A percentile compares a stretch with the other conserved stretches of the same genome.
Conservation (phyloP, 306 rosid species). For the Comarum palustre region DNA sequence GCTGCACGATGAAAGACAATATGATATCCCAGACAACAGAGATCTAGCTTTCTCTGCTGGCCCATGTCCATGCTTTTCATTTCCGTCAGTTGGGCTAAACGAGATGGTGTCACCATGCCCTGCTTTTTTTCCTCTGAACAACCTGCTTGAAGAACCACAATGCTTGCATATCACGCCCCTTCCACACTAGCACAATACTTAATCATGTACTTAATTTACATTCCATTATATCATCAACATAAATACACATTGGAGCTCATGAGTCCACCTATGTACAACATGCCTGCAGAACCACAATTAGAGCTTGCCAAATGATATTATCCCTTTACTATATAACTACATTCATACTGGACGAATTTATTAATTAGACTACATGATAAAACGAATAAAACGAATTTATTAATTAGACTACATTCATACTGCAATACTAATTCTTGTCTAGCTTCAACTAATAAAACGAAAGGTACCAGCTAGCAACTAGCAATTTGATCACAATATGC, state of each 20-base stretch:
- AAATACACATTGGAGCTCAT: neutral
- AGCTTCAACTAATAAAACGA: neutral
- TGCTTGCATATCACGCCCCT: neutral
- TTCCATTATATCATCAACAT: neutral
- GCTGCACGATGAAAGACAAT: conserved; percentile 87
- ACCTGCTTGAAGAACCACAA: conserved; percentile 40
- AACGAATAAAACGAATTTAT: neutral
- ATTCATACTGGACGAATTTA: neutral
- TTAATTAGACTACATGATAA: neutral
- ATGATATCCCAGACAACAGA: conserved; percentile 74
- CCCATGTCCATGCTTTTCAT: conserved; percentile 56
- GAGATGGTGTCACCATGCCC: conserved; percentile 28
- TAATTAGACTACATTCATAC: neutral
- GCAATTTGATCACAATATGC: neutral
- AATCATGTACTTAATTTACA: neutral
- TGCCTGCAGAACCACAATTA: neutral
- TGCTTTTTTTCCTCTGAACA: conserved; percentile 49
- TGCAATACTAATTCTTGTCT: neutral
- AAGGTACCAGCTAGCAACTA: neutral
- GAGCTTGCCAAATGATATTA: neutral
- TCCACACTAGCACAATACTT: neutral
- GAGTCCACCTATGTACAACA: neutral
- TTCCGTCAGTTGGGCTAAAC: conserved; percentile 32
- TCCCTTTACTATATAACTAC: neutral
- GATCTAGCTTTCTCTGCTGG: conserved; percentile 55